Conservation (phyloP, 1,139 yeast species). For the Suhomyces choctaworum region DNA sequence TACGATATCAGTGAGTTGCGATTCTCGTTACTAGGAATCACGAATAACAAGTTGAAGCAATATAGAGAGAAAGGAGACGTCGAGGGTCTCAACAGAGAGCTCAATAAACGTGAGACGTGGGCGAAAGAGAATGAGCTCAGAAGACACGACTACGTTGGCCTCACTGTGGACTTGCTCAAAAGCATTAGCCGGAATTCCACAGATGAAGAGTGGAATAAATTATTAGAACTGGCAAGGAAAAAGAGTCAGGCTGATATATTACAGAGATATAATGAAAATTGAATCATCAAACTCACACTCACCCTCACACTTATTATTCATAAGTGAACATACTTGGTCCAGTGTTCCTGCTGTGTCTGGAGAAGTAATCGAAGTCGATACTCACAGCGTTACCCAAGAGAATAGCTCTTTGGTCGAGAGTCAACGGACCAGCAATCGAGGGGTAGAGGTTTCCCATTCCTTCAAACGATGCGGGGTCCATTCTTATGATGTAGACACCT, state of each 20-base stretch:
- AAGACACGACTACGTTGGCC: constrained; percentile 55
- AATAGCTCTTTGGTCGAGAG: constrained; percentile 82
- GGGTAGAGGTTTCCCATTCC: constrained; percentile 48
- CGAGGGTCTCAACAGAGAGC: constrained; percentile 26
- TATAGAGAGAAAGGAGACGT: constrained; percentile 41
- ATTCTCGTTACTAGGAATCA: constrained; percentile 59
- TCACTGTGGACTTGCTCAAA: constrained; percentile 49
- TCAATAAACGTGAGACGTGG: constrained; percentile 42
- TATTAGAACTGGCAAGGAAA: constrained; percentile 34
- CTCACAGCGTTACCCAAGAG: constrained; percentile 85
- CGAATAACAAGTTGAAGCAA: constrained; percentile 49
- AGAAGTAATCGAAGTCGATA: constrained; percentile 92
- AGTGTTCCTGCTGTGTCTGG: constrained; percentile 72
- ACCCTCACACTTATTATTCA: constrained; percentile 15
- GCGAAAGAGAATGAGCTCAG: constrained; percentile 47
- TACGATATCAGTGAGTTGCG: constrained; percentile 53
- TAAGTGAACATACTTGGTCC: constrained; percentile 38
- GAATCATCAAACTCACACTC: background rate
- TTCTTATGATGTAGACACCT: constrained; percentile 82
- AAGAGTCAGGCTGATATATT: constrained; percentile 19
- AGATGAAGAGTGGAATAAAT: constrained; percentile 48
- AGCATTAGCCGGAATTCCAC: constrained; percentile 34
- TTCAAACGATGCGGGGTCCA: constrained; percentile 69
- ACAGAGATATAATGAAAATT: constrained; percentile 4
- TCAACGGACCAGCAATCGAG: constrained; percentile 48